Percentiles rank a stretch among this genome's conserved stretches.
Conservation (phyloP, 2,329 filamentous ascomycete genomes). For the Drechslerella coelobrocha region DNA sequence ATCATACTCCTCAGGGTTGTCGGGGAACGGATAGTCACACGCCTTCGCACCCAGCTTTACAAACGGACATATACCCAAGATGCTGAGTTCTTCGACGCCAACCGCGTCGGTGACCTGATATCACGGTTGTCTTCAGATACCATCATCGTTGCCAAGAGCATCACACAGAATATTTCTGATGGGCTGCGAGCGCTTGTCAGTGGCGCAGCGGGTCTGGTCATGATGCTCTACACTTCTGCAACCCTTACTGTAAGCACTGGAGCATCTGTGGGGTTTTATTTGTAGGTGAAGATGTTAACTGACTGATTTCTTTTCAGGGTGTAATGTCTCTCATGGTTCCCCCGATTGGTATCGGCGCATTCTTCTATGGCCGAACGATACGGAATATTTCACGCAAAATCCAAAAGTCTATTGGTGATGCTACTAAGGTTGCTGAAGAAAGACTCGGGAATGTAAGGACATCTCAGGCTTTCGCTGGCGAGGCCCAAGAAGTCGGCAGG, state of each 20-base stretch:
- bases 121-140: slow-evolving; percentile 95
- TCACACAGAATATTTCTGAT: slow-evolving; percentile 96
- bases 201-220: slow-evolving; percentile 82
- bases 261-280: background rate
- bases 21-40: slow-evolving; percentile 90
- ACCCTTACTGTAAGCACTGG: slow-evolving; percentile 28
- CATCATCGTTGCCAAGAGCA: slow-evolving; percentile 96
- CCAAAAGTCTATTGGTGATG: slow-evolving; percentile 86
- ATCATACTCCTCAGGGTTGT: slow-evolving; percentile 93
- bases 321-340: slow-evolving; percentile 80
- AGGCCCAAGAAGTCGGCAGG: slow-evolving; percentile 84
- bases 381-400: slow-evolving; percentile 89
- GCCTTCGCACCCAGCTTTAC: slow-evolving; percentile 87
- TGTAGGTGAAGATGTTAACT: background rate
- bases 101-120: slow-evolving; percentile 93
- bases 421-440: slow-evolving; percentile 98
- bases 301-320: slow-evolving; percentile 27
- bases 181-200: slow-evolving; percentile 90
- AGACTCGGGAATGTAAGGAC: slow-evolving; percentile 96
- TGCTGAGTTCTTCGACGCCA: slow-evolving; percentile 98
- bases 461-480: slow-evolving; percentile 92
- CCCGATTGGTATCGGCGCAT: slow-evolving; percentile 85
- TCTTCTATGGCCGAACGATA: slow-evolving; percentile 88
- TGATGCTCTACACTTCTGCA: slow-evolving; percentile 96
- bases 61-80: slow-evolving; percentile 94